These are phyloP conservation scores for Capronia americana DNA, from an alignment of 2,329 filamentous ascomycete species.

Conservation along the genomic window DNA sequence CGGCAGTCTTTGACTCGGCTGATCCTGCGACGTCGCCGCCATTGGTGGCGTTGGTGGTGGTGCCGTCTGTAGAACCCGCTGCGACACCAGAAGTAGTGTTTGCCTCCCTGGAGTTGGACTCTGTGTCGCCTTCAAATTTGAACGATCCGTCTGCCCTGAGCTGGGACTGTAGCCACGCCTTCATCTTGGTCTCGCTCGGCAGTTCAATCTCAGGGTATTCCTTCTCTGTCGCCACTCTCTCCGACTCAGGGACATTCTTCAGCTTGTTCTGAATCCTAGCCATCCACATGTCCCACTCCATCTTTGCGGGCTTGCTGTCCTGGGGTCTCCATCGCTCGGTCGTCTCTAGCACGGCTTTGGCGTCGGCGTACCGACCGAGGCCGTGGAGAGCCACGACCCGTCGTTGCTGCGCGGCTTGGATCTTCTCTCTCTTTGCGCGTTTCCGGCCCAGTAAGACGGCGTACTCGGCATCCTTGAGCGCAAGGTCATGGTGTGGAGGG, in stretches of 20 bases:
- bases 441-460: slow-evolving; percentile 67
- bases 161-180: slow-evolving; percentile 45
- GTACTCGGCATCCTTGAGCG: slow-evolving; percentile 72
- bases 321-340: slow-evolving; percentile 61
- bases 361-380: slow-evolving; percentile 74
- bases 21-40: not conserved
- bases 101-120: not conserved
- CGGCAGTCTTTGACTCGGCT: slow-evolving; percentile 23
- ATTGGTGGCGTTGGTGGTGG: slow-evolving; percentile 9
- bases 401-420: slow-evolving; percentile 81
- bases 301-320: slow-evolving; percentile 46
- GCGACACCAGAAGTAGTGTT: not conserved
- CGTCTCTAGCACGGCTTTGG: slow-evolving; percentile 70
- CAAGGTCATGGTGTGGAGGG: slow-evolving; percentile 63
- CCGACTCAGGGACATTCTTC: slow-evolving; percentile 55
- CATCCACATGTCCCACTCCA: slow-evolving; percentile 59
- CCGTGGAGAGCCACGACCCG: slow-evolving; percentile 76
- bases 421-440: slow-evolving; percentile 75
- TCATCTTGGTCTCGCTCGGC: slow-evolving; percentile 50
- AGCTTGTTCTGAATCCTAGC: slow-evolving; percentile 62
- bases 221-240: slow-evolving; percentile 54
- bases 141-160: slow-evolving; percentile 38
- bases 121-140: slow-evolving; percentile 30
- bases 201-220: slow-evolving; percentile 61
- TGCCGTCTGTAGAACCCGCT: slow-evolving; percentile 10